phyloP scores from a whole-genome alignment of 2,329 filamentous ascomycete species.

The Penicillium fuscoglaucum region DNA sequence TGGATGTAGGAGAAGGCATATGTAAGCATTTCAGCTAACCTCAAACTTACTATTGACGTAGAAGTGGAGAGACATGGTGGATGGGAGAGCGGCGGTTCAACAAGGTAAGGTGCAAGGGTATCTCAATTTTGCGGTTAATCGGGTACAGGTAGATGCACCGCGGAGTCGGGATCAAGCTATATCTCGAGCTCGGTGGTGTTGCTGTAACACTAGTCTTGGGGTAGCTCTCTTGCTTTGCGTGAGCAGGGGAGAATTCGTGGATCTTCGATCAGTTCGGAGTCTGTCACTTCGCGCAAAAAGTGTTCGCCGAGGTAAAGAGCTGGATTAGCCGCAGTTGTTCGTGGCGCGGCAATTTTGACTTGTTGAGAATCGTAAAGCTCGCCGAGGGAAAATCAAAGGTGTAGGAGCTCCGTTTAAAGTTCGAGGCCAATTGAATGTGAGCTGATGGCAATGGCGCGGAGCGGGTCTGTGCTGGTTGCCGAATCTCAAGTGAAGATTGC shows the following conservation, averaged over 20 bases:
- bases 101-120: not conserved
- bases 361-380: not conserved
- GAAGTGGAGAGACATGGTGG: constrained; percentile 53
- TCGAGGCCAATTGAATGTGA: not conserved
- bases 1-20: not conserved
- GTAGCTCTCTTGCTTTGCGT: not conserved
- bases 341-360: not conserved
- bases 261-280: not conserved
- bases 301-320: not conserved
- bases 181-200: not conserved
- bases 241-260: not conserved
- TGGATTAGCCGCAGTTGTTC: not conserved
- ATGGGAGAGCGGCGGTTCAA: not conserved
- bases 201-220: not conserved
- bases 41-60: constrained; percentile 55
- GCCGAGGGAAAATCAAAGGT: not conserved
- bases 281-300: constrained; percentile 5
- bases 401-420: constrained; percentile 1
- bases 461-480: not conserved
- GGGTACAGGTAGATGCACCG: not conserved
- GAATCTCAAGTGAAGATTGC: not conserved
- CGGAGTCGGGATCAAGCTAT: not conserved
- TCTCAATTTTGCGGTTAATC: not conserved
- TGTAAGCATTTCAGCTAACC: not conserved
- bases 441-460: not conserved